These are phyloP conservation scores for Aspergillus sergii DNA, from an alignment of 2,329 filamentous ascomycete genomes.

Conservation along the genomic window DNA sequence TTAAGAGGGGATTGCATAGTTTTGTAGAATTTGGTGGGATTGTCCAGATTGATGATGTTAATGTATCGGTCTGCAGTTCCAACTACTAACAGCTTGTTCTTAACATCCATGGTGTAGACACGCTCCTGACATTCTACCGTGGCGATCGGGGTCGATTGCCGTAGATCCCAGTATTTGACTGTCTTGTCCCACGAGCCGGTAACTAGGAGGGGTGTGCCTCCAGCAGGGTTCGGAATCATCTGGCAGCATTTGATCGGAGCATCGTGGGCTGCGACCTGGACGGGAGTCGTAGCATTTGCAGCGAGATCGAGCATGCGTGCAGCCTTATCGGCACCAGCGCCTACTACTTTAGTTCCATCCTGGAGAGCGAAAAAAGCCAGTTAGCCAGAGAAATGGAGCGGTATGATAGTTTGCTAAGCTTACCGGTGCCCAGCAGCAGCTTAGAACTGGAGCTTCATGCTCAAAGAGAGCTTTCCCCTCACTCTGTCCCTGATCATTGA, in stretches of 20 bases:
- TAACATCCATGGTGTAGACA: slow-evolving; percentile 86
- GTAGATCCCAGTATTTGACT: slow-evolving; percentile 60
- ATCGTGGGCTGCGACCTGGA: slow-evolving; percentile 82
- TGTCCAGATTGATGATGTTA: slow-evolving; percentile 87
- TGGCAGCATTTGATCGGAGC: slow-evolving; percentile 76
- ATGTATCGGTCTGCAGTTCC: slow-evolving; percentile 95
- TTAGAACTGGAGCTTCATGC: slow-evolving; percentile 81
- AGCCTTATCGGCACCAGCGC: slow-evolving; percentile 87
- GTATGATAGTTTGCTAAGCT: slow-evolving; percentile 28
- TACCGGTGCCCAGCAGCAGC: slow-evolving; percentile 87
- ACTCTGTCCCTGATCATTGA: slow-evolving; percentile 74
- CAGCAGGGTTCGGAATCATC: slow-evolving; percentile 68
- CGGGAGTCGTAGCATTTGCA: slow-evolving; percentile 54
- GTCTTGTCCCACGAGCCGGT: slow-evolving; percentile 72
- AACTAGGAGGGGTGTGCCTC: slow-evolving; percentile 72
- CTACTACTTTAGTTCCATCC: slow-evolving; percentile 89
- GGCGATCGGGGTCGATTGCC: slow-evolving; percentile 50
- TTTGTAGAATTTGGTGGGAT: slow-evolving; percentile 92
- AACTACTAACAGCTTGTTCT: slow-evolving; percentile 83
- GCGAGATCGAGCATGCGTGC: slow-evolving; percentile 84
- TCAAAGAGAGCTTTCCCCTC: slow-evolving; percentile 85
- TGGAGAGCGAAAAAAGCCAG: slow-evolving; percentile 41
- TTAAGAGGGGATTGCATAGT: slow-evolving; percentile 93
- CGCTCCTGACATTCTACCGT: slow-evolving; percentile 54
- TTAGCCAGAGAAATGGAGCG: not conserved